Evolutionary conservation across 169 alveolate genomes (phyloP).

Genomic region (Eimeria necatrix): DNA sequence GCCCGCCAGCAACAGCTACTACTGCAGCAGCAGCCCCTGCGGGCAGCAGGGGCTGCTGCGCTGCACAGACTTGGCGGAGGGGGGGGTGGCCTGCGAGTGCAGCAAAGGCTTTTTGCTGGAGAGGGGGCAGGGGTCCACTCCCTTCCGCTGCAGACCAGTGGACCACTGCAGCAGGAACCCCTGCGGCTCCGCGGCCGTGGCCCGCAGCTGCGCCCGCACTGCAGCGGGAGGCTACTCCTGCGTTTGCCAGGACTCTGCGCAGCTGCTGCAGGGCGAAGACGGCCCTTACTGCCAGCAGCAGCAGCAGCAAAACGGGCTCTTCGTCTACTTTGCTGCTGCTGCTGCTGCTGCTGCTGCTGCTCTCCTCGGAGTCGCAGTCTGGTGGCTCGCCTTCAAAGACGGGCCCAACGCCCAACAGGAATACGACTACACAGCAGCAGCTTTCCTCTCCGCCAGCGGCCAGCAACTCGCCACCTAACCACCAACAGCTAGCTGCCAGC

Average conservation of each 20-base stretch:
- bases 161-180: background rate
- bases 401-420: background rate
- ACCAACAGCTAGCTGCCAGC: no score
- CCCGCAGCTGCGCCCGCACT: background rate
- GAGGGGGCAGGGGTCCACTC: background rate
- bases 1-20: background rate
- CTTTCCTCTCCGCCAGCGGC: no score
- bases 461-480: no score
- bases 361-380: background rate
- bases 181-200: slow-evolving; percentile 4
- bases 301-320: background rate
- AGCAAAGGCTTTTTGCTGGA: background rate
- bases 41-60: background rate
- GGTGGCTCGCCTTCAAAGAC: slow-evolving; percentile 1
- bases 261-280: background rate
- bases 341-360: background rate
- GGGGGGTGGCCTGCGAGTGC: slow-evolving; percentile 15
- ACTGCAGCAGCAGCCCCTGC: background rate
- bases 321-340: background rate
- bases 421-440: background rate
- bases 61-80: background rate
- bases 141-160: background rate
- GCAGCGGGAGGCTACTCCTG: background rate
- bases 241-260: slow-evolving; percentile 13
- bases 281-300: background rate